Evolutionary conservation across 306 rosid species (phyloP), one percentile per base, ranked within the genome.

Genomic region (Dalbergia cultrata): DNA sequence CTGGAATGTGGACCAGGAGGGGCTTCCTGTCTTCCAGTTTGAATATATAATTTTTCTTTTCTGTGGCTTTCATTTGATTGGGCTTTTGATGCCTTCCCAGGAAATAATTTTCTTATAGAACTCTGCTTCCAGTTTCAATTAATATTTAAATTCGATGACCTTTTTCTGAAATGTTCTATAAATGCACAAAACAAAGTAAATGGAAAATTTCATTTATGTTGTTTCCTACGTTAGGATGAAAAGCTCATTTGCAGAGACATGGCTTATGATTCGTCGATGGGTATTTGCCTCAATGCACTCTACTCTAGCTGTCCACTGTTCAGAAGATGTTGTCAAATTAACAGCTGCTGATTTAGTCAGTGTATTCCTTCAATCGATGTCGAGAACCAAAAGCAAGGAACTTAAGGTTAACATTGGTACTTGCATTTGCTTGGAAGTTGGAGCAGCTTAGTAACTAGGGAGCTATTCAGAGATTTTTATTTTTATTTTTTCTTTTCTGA

Each of bases 21-120:
- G 94, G 80, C 94, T 93, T 85, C 98, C 94, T 77, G 90, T 86
- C 69, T 90, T 90, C 92, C 91, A 98, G 99, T 95, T 85, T 78
- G 80, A 44, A 39, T 66, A 53, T 81, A 67, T 82, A 8, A 8
- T 59, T 67, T 35, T 13, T 72, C 47, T 50, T 67, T 54, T 10
- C 35, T 31, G 19, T 45, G 63, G 18, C 17, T 80, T 22, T 82
- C 31, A 62, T 59, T 49, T n/a, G 13, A 57, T 21, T 59, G 50
- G 37, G 50, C 26, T 71, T 73, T 67, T 66, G 49, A 31, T 37
- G 22, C 70, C 9, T 54, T 2, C 58, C 4, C 44, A 7, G 47
- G 19, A 17, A 68, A 41, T 62, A 37, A 18, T 74, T 84, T 78
- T 81, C 78, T n/a, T n/a, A n/a, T n/a, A n/a, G n/a, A n/a, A n/a